Percentiles rank a stretch among this genome's conserved stretches.
Conservation (phyloP, 108 stramenopile species). For the Pseudonitzschia multiseries region DNA sequence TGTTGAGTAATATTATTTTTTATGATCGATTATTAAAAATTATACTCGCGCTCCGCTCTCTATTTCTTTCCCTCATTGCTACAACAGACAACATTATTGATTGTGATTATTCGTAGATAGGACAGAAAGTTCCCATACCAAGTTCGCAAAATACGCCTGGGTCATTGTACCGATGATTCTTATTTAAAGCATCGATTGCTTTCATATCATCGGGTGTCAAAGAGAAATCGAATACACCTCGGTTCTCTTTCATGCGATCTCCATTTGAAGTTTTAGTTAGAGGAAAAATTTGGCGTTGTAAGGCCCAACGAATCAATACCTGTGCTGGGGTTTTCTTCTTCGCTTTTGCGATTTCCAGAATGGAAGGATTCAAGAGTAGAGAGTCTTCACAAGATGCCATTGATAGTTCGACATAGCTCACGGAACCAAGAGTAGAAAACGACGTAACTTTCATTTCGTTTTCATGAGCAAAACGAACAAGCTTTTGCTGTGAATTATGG, state of each 20-base stretch:
- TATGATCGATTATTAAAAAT: too few relatives aligned
- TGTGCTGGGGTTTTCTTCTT: conserved; percentile 83
- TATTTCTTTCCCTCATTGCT: background rate
- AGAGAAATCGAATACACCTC: conserved; percentile 75
- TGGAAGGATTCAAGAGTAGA: conserved; percentile 56
- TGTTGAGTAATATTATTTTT: too few relatives aligned
- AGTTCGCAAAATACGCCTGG: conserved; percentile 86
- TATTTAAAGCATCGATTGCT: conserved; percentile 69
- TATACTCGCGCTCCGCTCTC: background rate
- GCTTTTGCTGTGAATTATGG: conserved; percentile 75
- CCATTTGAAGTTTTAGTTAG: conserved; percentile 75
- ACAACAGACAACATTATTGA: background rate
- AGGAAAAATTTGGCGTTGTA: conserved; percentile 80
- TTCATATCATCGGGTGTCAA: conserved; percentile 75
- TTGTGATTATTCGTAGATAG: conserved; percentile 75
- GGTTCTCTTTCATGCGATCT: conserved; percentile 79
- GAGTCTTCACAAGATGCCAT: conserved; percentile 77
- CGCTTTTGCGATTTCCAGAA: conserved; percentile 58
- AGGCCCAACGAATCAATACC: conserved; percentile 86
- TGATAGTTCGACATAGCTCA: conserved; percentile 75
- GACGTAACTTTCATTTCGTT: conserved; percentile 80
- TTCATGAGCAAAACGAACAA: conserved; percentile 80
- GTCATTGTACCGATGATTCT: conserved; percentile 89
- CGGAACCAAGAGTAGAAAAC: conserved; percentile 82
- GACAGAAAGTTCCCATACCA: conserved; percentile 87